phyloP scores from a whole-genome alignment of 2,329 filamentous ascomycete species.

The Seiridium cupressi region DNA sequence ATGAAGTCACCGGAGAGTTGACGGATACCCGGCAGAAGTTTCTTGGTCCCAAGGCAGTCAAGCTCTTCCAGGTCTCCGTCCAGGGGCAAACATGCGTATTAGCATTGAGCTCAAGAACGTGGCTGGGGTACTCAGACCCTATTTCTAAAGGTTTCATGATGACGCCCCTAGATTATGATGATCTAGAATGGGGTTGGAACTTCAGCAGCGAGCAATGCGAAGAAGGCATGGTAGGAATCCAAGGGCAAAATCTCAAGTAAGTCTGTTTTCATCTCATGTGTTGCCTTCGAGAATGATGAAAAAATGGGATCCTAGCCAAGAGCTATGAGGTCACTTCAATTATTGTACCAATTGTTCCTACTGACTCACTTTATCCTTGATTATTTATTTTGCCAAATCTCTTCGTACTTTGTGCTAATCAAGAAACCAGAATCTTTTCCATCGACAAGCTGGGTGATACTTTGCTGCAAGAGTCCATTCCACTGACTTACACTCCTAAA shows the following conservation, averaged over 20 bases:
- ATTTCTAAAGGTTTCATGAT: slow-evolving; percentile 87
- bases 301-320: slow-evolving; percentile 56
- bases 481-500: slow-evolving; percentile 86
- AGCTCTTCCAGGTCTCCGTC: slow-evolving; percentile 87
- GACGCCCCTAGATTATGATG: slow-evolving; percentile 84
- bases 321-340: slow-evolving; percentile 58
- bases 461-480: slow-evolving; percentile 80
- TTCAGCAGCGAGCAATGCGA: slow-evolving; percentile 94
- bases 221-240: slow-evolving; percentile 91
- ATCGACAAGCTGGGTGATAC: slow-evolving; percentile 85
- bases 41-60: slow-evolving; percentile 84
- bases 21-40: slow-evolving; percentile 95
- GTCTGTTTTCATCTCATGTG: slow-evolving; percentile 20
- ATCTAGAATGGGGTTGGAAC: slow-evolving; percentile 92
- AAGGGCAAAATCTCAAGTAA: slow-evolving; percentile 84
- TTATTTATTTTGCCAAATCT: not conserved
- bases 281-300: slow-evolving; percentile 58
- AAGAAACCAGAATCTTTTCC: slow-evolving; percentile 71
- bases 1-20: slow-evolving; percentile 92
- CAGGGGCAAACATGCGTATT: slow-evolving; percentile 82
- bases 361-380: slow-evolving; percentile 57
- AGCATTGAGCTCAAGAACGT: slow-evolving; percentile 89
- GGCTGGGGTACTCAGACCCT: slow-evolving; percentile 90
- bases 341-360: slow-evolving; percentile 91
- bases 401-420: slow-evolving; percentile 29